phyloP scores from a whole-genome alignment of 1,139 yeast genomes.

The Saccharomyces hybrid region DNA sequence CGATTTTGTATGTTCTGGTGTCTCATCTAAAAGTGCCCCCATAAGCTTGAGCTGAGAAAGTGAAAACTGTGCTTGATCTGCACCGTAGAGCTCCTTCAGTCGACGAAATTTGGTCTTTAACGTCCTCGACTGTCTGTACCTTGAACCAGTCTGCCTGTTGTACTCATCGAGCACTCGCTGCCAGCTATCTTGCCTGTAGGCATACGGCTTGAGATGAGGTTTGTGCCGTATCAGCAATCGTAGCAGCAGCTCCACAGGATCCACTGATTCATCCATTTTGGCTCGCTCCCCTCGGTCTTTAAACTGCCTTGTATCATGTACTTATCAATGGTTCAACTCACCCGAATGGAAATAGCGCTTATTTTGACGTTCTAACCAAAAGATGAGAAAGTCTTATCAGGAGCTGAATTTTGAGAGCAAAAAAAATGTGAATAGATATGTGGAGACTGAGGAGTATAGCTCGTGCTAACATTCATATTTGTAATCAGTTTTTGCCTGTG shows the following conservation, averaged over 20 bases:
- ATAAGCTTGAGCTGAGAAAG: conserved; percentile 2
- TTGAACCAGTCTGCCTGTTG: conserved; percentile 18
- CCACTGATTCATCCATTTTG: conserved; percentile 1
- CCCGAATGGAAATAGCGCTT: not conserved
- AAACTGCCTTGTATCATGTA: not conserved
- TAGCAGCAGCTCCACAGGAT: conserved; percentile 12
- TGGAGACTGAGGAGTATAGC: not conserved
- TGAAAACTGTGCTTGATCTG: conserved; percentile 5
- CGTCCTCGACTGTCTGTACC: conserved; percentile 27
- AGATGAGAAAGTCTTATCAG: not conserved
- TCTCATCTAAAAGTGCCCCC: conserved; percentile 1
- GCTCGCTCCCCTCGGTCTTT: conserved; percentile 2
- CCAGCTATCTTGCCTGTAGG: conserved; percentile 26
- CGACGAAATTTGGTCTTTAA: conserved; percentile 26
- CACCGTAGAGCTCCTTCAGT: conserved; percentile 14
- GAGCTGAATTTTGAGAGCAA: not conserved
- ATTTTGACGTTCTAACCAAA: not conserved
- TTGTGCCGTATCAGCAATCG: conserved; percentile 19
- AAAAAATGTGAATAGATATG: not conserved
- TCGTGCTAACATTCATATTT: not conserved
- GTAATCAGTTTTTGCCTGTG: not conserved
- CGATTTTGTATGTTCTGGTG: not conserved
- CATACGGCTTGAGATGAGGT: conserved; percentile 27
- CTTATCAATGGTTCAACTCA: not conserved
- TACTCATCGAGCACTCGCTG: conserved; percentile 20